Evolutionary conservation across 306 rosid species (phyloP).

Genomic region (Argentina anserina): DNA sequence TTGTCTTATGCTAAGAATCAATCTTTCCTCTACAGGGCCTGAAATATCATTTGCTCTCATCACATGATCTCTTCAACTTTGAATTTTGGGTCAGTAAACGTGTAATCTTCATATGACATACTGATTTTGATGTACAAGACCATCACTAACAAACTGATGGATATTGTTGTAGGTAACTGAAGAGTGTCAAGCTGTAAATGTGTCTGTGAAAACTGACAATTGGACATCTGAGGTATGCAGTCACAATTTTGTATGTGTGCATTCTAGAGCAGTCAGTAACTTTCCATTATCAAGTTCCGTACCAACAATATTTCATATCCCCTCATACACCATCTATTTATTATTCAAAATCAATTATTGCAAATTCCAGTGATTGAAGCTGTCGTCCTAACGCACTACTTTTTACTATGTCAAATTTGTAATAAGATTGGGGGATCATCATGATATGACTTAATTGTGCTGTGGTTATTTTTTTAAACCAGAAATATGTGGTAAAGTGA

Average conservation of each 20-base stretch:
- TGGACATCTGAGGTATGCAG: slow-evolving; percentile 52
- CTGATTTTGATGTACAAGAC: slow-evolving; percentile 23
- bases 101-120: slow-evolving; percentile 19
- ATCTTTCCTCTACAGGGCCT: slow-evolving; percentile 54
- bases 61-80: slow-evolving; percentile 75
- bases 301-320: neutral
- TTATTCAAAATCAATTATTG: neutral
- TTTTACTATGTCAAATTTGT: neutral
- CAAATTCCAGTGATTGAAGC: neutral
- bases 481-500: neutral
- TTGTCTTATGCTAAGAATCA: slow-evolving; percentile 17
- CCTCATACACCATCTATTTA: neutral
- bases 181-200: slow-evolving; percentile 64
- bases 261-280: neutral
- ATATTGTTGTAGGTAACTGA: slow-evolving; percentile 60
- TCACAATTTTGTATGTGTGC: neutral
- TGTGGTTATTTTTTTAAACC: neutral
- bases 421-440: neutral
- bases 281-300: slow-evolving; percentile 4
- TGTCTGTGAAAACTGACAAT: slow-evolving; percentile 46
- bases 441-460: neutral
- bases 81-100: slow-evolving; percentile 78
- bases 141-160: slow-evolving; percentile 23
- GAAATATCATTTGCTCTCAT: slow-evolving; percentile 54
- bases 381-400: neutral